Percentiles rank a stretch among this genome's conserved stretches.
phyloP scores from a whole-genome alignment of 1,284 basidiomycete species.

The Pseudozyma tsukubaensis region DNA sequence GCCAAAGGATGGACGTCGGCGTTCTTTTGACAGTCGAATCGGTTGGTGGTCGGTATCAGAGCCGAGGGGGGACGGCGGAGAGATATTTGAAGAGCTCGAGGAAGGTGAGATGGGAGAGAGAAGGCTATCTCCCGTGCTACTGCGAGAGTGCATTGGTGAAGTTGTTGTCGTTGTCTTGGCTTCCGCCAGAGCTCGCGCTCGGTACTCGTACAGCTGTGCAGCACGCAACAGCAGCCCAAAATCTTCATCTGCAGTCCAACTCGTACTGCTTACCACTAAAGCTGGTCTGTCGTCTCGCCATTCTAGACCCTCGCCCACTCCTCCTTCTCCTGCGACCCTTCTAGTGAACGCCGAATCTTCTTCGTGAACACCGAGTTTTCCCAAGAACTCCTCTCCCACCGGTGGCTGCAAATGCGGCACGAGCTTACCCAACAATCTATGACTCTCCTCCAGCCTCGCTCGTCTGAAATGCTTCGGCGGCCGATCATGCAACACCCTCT shows the following conservation, averaged over 20 bases:
- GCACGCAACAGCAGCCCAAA: slow-evolving; percentile 78
- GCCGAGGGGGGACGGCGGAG: slow-evolving; percentile 2
- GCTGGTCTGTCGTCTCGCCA: slow-evolving; percentile 75
- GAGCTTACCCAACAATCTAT: slow-evolving; percentile 40
- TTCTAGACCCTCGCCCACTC: neutral
- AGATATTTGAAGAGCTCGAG: slow-evolving; percentile 11
- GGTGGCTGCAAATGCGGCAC: slow-evolving; percentile 21
- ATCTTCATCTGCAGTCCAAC: slow-evolving; percentile 98
- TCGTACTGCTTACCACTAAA: slow-evolving; percentile 89
- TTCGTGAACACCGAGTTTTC: slow-evolving; percentile 5
- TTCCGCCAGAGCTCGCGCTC: slow-evolving; percentile 68
- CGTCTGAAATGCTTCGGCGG: slow-evolving; percentile 36
- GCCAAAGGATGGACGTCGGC: slow-evolving; percentile 37
- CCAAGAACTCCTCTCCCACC: slow-evolving; percentile 33
- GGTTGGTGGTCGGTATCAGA: neutral
- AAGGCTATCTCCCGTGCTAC: slow-evolving; percentile 24
- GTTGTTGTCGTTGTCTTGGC: neutral
- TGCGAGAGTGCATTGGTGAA: slow-evolving; percentile 19
- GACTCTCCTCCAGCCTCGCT: slow-evolving; percentile 28
- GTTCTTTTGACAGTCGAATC: slow-evolving; percentile 33
- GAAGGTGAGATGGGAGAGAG: slow-evolving; percentile 31
- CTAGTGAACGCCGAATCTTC: no score
- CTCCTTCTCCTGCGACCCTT: neutral
- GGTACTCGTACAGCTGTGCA: slow-evolving; percentile 74
- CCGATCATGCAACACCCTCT: slow-evolving; percentile 73